Conservation (phyloP, 1,284 basidiomycete genomes). For the Boletus coffeatus region DNA sequence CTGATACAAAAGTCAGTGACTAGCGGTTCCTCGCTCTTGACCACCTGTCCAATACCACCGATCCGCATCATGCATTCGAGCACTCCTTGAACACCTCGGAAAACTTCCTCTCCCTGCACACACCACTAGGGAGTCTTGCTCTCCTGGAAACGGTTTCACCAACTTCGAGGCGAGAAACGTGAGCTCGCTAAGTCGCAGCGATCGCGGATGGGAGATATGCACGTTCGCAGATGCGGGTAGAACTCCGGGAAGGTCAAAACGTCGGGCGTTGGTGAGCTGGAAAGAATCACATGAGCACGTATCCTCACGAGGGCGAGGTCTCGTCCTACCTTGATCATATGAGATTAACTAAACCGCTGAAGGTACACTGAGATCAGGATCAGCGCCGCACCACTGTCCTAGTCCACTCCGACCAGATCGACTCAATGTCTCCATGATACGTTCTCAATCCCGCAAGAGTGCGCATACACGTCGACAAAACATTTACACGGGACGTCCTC, state of each 20-base stretch:
- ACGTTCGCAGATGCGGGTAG: constrained; percentile 41
- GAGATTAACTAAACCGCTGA: constrained; percentile 49
- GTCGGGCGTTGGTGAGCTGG: constrained; percentile 19
- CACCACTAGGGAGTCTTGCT: constrained; percentile 61
- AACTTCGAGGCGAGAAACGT: constrained; percentile 45
- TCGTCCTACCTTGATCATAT: constrained; percentile 42
- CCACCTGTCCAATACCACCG: constrained; percentile 48
- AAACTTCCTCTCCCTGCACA: constrained; percentile 67
- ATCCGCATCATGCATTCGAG: constrained; percentile 80
- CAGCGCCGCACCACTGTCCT: constrained; percentile 44
- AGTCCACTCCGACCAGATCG: constrained; percentile 43
- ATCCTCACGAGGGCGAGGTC: neutral
- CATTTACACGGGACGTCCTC: constrained; percentile 35
- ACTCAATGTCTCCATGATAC: constrained; percentile 37
- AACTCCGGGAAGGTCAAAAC: constrained; percentile 38
- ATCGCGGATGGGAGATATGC: constrained; percentile 57
- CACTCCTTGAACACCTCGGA: constrained; percentile 71
- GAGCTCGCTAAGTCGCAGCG: constrained; percentile 50
- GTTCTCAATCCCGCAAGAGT: constrained; percentile 39
- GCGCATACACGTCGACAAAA: constrained; percentile 45
- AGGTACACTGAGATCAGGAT: constrained; percentile 51
- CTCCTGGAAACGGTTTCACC: constrained; percentile 36
- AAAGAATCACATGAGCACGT: neutral
- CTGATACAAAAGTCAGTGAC: constrained; percentile 50
- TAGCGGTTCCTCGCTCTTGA: constrained; percentile 47